Evolutionary conservation across 2,329 filamentous ascomycete genomes (phyloP), one percentile per base, ranked within the genome.

Genomic region (Cordyceps cicadae): DNA sequence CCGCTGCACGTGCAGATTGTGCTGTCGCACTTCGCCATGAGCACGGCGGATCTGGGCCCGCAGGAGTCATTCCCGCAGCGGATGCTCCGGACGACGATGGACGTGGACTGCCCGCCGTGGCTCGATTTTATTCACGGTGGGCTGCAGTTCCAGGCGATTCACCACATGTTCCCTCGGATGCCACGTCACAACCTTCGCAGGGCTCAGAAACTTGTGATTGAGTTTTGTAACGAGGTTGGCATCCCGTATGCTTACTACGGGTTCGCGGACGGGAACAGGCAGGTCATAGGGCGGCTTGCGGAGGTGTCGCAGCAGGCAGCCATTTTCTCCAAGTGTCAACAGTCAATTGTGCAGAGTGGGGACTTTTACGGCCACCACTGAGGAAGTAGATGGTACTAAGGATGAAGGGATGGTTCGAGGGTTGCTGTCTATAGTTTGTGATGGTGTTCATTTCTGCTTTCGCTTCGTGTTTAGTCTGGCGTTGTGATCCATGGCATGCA

Each of bases 51-150:
- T 67, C 79, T 96, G 14, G 92, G 92, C 0, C 85, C 88, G 1
- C 80, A 87, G 56, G 92, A 96, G 71, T 94, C 89, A 0, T 96
- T 96, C 72, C 86, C 92, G 0, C 91, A 96, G 74, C 89, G 87
- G 72, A 94, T 95, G 87, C 80, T 96, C 51, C 87, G 92, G 66
- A 96, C 92, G 1, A 96, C 92, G 14, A 96, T 96, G 91, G 91
- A 96, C 65, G 86, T 96, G 24, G 90, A 94, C 70, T 96, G 91
- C 69, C 90, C 91, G 0, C 79, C 82, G 14, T 96, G 92, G 91
- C 79, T 96, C 14, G 91, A 96, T 70, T 96, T 92, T 70, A 83
- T 96, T 72, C 91, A 96, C 67, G 91, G 91, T 24, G 92, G 91
- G 4, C 77, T 96, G 63, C 92, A 96, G 72, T 96, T 96, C 73